Base-by-base conservation (phyloP, 2,329 filamentous ascomycete species). In the Dactylonectria macrodidyma region DNA sequence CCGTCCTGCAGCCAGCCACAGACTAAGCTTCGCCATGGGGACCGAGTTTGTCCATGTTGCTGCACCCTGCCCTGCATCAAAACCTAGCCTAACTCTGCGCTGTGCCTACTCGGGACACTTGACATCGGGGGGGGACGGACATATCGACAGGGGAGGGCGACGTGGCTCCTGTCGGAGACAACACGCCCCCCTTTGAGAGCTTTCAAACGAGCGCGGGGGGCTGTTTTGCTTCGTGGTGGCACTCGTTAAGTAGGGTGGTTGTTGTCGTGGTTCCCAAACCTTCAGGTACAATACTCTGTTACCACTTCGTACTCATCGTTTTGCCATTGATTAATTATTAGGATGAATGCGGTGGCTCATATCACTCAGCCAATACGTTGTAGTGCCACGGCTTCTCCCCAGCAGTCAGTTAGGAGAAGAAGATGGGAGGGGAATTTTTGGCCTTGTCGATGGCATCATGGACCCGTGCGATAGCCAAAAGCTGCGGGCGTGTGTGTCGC, bases 161-260 rank as follows among this genome's bases (percentile, higher is more conserved):
- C 73, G 73, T 74, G 73, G 73, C 73, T 73, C 71, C 67, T 75
- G 67, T 73, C 54, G 52, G 65, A 61, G 65, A 62, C 62, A 75
- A 70, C 61, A 75, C 62, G 71, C 71, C 71, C 70, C 66, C 66
- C 55, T 46, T 34, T 56, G 38, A 38, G 30, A 54, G 52, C 38
- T 19, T 30, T 58, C 61, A 59, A 52, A 70, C 55, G 19, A 19
- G 46, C 19, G 36, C 41, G 30, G 56, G 34, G 52, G 60, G 34
- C n/a, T 47, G n/a, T 48, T 30, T 58, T 66, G 64, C 55, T 61
- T 11, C 9, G 34, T 44, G 19, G 19, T 56, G 52, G 41, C 22
- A 30, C 16, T 19, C 19, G 8, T 9, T 5, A 19, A 16, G 44
- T 34, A 62, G 52, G 16, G 51, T 56, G 26, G 59, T 47, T 26